Evolutionary conservation across 371 early-diverging fungal genomes (phyloP).

Genomic region (Apophysomyces sp.): DNA sequence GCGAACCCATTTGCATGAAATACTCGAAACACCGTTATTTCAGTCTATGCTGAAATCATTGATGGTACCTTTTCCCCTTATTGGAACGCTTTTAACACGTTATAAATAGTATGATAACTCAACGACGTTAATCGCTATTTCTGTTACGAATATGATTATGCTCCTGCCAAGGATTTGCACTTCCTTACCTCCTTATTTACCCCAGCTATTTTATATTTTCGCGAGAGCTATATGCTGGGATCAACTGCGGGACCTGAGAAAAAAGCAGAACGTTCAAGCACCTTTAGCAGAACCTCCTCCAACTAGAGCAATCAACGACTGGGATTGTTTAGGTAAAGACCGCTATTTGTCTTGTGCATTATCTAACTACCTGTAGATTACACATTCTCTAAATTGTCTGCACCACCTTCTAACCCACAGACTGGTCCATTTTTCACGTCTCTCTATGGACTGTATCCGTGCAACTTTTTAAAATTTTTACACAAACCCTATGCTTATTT

Average conservation of each 20-base stretch:
- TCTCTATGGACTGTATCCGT: slow-evolving; percentile 67
- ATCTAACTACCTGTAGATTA: slow-evolving; percentile 27
- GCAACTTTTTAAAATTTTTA: slow-evolving; percentile 59
- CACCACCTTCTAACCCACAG: slow-evolving; percentile 53
- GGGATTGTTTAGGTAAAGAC: slow-evolving; percentile 49
- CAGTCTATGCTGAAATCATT: slow-evolving; percentile 55
- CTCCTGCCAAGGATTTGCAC: slow-evolving; percentile 66
- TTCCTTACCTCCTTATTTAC: slow-evolving; percentile 53
- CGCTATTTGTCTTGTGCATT: neutral
- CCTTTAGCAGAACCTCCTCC: slow-evolving; percentile 4
- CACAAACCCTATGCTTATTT: slow-evolving; percentile 54
- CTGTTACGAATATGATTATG: slow-evolving; percentile 65
- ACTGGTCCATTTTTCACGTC: slow-evolving; percentile 62
- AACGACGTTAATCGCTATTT: slow-evolving; percentile 59
- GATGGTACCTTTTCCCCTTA: slow-evolving; percentile 40
- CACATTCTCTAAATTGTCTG: slow-evolving; percentile 53
- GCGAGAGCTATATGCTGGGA: slow-evolving; percentile 67
- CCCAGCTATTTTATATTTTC: slow-evolving; percentile 59
- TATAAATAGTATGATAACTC: slow-evolving; percentile 59
- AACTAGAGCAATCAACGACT: slow-evolving; percentile 19
- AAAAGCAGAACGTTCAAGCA: slow-evolving; percentile 27
- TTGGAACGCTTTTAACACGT: too few species aligned
- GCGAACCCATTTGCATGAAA: slow-evolving; percentile 62
- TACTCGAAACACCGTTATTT: slow-evolving; percentile 58
- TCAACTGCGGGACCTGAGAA: slow-evolving; percentile 46